phyloP scores from a whole-genome alignment of 1,139 yeast species.

The Casaregolazyma lundiana region DNA sequence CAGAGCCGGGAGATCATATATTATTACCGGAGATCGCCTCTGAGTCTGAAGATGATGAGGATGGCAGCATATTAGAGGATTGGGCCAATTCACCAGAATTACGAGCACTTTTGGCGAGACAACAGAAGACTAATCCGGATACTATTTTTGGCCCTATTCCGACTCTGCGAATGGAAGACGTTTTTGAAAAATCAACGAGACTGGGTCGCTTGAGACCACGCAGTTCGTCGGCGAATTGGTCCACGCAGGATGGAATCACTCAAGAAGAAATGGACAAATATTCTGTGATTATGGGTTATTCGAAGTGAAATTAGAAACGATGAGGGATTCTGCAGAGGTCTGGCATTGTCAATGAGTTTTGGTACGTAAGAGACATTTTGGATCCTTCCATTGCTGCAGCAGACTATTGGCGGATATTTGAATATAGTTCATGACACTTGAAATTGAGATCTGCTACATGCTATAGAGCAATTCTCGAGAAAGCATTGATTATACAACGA shows the following conservation, averaged over 20 bases:
- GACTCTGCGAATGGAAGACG: slow-evolving; percentile 61
- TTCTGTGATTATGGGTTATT: slow-evolving; percentile 53
- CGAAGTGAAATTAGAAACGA: too few relatives aligned
- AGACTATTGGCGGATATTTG: too few relatives aligned
- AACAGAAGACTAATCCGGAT: slow-evolving; percentile 63
- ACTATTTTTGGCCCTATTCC: slow-evolving; percentile 75
- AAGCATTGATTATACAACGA: too few relatives aligned
- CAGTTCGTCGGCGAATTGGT: slow-evolving; percentile 58
- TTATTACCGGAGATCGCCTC: slow-evolving; percentile 45
- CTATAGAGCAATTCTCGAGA: too few relatives aligned
- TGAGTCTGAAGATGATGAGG: slow-evolving; percentile 56
- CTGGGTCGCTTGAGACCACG: slow-evolving; percentile 49
- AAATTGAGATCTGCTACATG: too few relatives aligned
- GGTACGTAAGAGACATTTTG: too few relatives aligned
- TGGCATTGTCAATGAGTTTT: too few relatives aligned
- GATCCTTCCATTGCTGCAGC: too few relatives aligned
- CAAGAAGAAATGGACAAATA: slow-evolving; percentile 47
- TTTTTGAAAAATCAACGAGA: slow-evolving; percentile 47
- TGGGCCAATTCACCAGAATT: slow-evolving; percentile 75
- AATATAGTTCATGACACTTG: too few relatives aligned
- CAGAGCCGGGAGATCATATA: slow-evolving; percentile 22
- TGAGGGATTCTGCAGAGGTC: too few relatives aligned
- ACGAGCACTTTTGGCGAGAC: slow-evolving; percentile 48
- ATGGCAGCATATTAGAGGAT: slow-evolving; percentile 48
- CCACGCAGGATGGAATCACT: slow-evolving; percentile 41